phyloP scores from a whole-genome alignment of 345 rosid species.

The Excoecaria agallocha region DNA sequence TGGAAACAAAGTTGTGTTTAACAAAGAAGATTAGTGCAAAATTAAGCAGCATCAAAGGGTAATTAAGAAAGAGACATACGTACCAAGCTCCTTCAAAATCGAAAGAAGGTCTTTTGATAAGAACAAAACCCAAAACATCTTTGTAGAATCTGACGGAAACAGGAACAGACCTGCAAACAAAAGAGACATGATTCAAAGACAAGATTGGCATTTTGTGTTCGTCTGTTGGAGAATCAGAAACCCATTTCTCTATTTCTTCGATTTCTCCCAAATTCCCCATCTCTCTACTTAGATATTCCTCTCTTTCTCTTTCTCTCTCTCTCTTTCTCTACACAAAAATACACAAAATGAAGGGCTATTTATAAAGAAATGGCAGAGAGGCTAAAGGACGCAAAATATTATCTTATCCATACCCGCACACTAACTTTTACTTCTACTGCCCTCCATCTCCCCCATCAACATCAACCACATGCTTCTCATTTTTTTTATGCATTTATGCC shows the following conservation, averaged over 20 bases:
- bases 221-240: neutral
- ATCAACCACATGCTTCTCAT: too few relatives aligned
- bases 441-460: neutral
- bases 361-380: neutral
- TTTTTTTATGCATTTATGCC: too few relatives aligned
- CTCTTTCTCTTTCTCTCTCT: too few relatives aligned
- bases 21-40: too few relatives aligned
- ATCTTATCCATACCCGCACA: neutral
- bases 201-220: conserved; percentile 27
- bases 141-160: conserved; percentile 40
- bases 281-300: conserved; percentile 12
- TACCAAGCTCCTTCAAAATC: conserved; percentile 56
- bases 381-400: too few relatives aligned
- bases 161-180: conserved; percentile 38
- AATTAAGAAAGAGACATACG: neutral
- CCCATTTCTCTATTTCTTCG: conserved; percentile 25
- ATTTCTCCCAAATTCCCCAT: conserved; percentile 36
- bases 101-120: conserved; percentile 52
- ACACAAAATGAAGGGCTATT: neutral
- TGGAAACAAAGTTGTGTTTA: too few relatives aligned
- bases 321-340: neutral
- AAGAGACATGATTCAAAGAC: conserved; percentile 46
- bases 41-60: too few relatives aligned
- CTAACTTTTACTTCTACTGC: neutral
- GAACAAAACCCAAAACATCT: conserved; percentile 46